Conservation (phyloP, 1,284 basidiomycete genomes). For the Taiwanofungus camphoratus region DNA sequence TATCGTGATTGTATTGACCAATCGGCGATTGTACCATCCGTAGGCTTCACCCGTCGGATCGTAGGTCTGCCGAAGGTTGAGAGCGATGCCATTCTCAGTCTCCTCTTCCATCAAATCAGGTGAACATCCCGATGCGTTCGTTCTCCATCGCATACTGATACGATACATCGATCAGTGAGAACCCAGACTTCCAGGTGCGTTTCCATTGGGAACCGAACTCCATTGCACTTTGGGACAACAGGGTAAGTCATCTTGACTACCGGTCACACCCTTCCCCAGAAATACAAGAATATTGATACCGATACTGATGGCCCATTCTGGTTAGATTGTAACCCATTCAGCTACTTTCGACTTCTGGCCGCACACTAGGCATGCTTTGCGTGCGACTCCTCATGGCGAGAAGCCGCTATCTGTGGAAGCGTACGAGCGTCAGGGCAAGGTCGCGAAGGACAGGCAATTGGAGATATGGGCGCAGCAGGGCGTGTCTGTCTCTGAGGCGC, state of each 20-base stretch:
- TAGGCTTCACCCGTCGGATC: slow-evolving; percentile 66
- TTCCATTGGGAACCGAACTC: slow-evolving; percentile 68
- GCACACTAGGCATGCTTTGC: slow-evolving; percentile 66
- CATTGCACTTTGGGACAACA: slow-evolving; percentile 71
- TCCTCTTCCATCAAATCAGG: slow-evolving; percentile 65
- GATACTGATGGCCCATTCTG: slow-evolving; percentile 9
- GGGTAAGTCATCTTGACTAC: slow-evolving; percentile 35
- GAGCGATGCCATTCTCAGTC: slow-evolving; percentile 63
- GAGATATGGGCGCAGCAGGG: slow-evolving; percentile 63
- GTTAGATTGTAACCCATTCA: slow-evolving; percentile 64
- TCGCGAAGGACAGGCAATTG: slow-evolving; percentile 58
- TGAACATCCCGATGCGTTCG: slow-evolving; percentile 7
- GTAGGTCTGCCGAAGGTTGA: slow-evolving; percentile 76
- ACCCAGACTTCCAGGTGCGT: slow-evolving; percentile 67
- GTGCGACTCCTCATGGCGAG: slow-evolving; percentile 80
- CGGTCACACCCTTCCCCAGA: slow-evolving; percentile 6
- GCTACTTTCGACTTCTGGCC: slow-evolving; percentile 79
- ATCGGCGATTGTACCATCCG: slow-evolving; percentile 18
- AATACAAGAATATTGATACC: too few relatives aligned
- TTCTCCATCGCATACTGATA: neutral
- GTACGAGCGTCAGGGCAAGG: slow-evolving; percentile 63
- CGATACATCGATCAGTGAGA: slow-evolving; percentile 32
- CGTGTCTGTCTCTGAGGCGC: slow-evolving; percentile 32
- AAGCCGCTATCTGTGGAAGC: slow-evolving; percentile 69
- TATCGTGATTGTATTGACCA: slow-evolving; percentile 6